Evolutionary conservation across 306 rosid species (phyloP), one percentile per base, ranked within the genome.

Genomic region (Vicia faba): DNA sequence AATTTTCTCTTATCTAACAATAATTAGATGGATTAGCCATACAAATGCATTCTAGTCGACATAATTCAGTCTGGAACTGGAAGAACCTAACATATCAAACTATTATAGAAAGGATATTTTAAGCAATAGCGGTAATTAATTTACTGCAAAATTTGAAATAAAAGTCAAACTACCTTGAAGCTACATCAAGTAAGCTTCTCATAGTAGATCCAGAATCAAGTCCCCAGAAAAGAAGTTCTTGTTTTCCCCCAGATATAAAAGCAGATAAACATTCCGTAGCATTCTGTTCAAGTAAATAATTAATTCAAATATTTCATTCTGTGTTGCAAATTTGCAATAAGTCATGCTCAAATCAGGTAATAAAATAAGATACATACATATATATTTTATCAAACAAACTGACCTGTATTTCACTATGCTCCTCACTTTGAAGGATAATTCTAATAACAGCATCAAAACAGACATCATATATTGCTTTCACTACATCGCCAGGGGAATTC

Each of bases 351-450:
- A 23, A 39, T 57, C 29, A 49, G 68, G 57, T 53, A 14, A 67
- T 2, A 15, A 51, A 61, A 68, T 46, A 43, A 28, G 35, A 57
- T 46, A 45, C 28, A 11, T 15, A 29, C 8, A 20, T 66, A 26
- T 60, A 36, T 35, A 4, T 19, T 20, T 62, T 23, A 61, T 54
- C 36, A 74, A 66, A 73, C 11, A 20, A 45, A 58, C 28, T 46
- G 33, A 92, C 98, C 98, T 93, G 98, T 87, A 93, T 81, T 84
- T 93, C 98, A 82, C 96, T 83, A 55, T 87, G 88, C 79, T 89
- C 98, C 6, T 83, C 93, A 62, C 96, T 89, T 69, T 84, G 91
- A 79, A 89, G 96, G 61, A 83, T 77, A 61, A 92, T 80, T 59
- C 70, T 77, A 74, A 84, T 75, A 72, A 84, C 78, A 65, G 85